These are phyloP conservation scores for Neurospora sp. DNA, from an alignment of 495 filamentous ascomycete genomes.

Conservation along the genomic window DNA sequence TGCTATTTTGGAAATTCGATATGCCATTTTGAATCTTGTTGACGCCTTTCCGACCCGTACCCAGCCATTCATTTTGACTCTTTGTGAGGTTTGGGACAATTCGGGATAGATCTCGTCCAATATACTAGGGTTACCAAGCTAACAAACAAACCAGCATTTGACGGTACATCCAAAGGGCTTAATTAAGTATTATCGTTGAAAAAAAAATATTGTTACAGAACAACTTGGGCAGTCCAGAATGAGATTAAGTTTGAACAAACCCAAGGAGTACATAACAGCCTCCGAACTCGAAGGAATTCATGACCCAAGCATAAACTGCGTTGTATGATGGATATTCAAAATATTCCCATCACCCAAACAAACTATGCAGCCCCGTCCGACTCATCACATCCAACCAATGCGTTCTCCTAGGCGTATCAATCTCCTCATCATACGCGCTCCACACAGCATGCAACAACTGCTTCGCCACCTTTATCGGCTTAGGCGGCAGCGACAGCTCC, in stretches of 20 bases:
- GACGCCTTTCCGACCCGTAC: too few species aligned
- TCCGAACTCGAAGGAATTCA: background rate
- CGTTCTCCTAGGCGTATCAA: conserved; percentile 16
- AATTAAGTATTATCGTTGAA: background rate
- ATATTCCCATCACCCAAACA: conserved; percentile 16
- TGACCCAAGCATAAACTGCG: background rate
- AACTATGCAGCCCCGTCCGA: conserved; percentile 19
- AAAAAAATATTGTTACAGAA: background rate
- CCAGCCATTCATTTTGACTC: too few species aligned
- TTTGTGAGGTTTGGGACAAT: too few species aligned
- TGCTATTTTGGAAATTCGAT: too few species aligned
- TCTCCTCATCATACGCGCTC: conserved; percentile 23
- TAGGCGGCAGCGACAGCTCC: conserved; percentile 21
- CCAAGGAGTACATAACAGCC: background rate
- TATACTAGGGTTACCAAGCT: too few species aligned
- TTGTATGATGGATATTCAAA: background rate
- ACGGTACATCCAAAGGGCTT: background rate
- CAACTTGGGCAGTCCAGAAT: background rate
- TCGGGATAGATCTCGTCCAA: too few species aligned
- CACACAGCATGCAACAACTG: conserved; percentile 22
- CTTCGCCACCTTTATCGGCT: conserved; percentile 24
- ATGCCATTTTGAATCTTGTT: too few species aligned
- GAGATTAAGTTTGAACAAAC: background rate
- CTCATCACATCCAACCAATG: conserved; percentile 29
- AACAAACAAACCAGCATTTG: too few species aligned